phyloP scores from a whole-genome alignment of 176 grass and related monocot species.

The Juncus inflexus region DNA sequence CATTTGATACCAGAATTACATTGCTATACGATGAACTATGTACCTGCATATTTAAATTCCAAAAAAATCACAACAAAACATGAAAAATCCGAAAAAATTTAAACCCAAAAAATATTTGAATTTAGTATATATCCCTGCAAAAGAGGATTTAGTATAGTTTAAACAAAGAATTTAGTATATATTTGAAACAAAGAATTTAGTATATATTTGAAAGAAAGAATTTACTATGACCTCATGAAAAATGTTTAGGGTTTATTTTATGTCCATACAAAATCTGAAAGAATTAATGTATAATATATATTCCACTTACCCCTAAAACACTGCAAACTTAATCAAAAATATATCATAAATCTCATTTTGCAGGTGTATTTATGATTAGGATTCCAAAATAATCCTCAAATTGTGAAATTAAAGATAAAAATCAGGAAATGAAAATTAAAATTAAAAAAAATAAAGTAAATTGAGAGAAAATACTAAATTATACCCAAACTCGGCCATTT shows the following conservation, averaged over 20 bases:
- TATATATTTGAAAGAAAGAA: neutral
- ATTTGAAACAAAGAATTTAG: neutral
- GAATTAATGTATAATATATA: too few relatives aligned
- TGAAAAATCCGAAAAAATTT: too few relatives aligned
- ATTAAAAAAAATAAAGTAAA: neutral
- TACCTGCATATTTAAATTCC: constrained; percentile 42
- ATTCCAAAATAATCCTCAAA: neutral
- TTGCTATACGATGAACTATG: constrained; percentile 66
- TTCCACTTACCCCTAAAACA: neutral
- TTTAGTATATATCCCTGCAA: neutral
- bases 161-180: neutral
- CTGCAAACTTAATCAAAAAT: neutral
- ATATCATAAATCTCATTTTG: neutral
- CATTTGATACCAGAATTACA: constrained; percentile 72
- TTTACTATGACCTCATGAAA: neutral
- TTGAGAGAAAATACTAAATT: neutral
- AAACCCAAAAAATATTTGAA: neutral
- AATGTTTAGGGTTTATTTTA: too few relatives aligned
- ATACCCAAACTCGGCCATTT: constrained; percentile 94
- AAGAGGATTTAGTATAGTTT: neutral
- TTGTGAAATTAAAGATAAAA: neutral
- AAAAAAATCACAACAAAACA: neutral
- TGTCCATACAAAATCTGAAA: too few relatives aligned
- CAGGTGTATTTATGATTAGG: neutral
- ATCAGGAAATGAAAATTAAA: too few relatives aligned